Evolutionary conservation across 768 basidiomycete species (phyloP), one percentile per base, ranked within the genome.

Genomic region (Melanogaster broomeanus): DNA sequence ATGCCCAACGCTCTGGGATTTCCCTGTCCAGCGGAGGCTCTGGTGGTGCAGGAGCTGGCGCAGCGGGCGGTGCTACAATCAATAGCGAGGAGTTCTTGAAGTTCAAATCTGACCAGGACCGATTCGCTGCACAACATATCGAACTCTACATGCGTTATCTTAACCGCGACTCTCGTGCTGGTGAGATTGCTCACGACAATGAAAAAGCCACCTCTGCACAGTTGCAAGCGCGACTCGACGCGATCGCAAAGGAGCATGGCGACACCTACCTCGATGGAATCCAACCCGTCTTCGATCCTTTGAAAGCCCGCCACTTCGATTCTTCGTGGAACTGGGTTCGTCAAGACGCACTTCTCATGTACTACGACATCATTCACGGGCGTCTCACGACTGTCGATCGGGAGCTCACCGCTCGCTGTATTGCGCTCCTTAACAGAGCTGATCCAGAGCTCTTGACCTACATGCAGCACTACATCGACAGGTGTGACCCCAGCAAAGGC

Each of bases 241-340:
- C 84, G 53, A 93, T 99, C 66, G 76, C 83, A 40, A 80, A 83
- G 55, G 97, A 99, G 66, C 97, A 99, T 59, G 97, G 97, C 25
- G 95, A 98, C 50, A 69, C 78, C 0, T 99, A 99, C 72, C 77
- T 98, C 53, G 88, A 95, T 28, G 97, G 97, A 39, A 95, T 98
- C 54, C 90, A 95, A 64, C 97, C 97, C 10, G 79, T 83, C 51
- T 99, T 99, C 71, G 92, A 96, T 64, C 87, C 91, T 3, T 78
- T 98, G 62, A 98, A 99, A 72, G 97, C 95, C 12, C 90, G 97
- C 41, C 94, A 88, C 66, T 98, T 99, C 77, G 95, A 98, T 67
- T 98, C 96, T 2, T 93, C 90, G 6, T 99, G 96, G 97, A 99
- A 99, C 67, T 99, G 97, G 97, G 96, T 89, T 40, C 87, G 96